Percentiles rank a stretch among this genome's conserved stretches.
phyloP scores from a whole-genome alignment of 2,329 filamentous ascomycete genomes.

The Trichoderma polysporum region DNA sequence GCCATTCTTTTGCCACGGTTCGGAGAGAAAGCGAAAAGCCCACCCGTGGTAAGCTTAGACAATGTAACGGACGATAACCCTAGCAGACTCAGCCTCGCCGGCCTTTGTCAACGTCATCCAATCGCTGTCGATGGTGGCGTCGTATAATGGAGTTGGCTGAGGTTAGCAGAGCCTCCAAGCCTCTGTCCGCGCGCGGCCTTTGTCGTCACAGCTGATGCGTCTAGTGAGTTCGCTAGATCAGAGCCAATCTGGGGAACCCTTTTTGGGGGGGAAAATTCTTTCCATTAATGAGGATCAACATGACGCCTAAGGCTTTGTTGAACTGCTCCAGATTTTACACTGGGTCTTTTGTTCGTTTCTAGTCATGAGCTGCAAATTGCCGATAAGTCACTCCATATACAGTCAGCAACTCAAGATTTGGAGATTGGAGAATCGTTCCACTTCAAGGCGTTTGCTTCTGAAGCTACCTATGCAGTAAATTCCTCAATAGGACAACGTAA shows the following conservation, averaged over 20 bases:
- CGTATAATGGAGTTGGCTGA: neutral
- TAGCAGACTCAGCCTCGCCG: conserved; percentile 8
- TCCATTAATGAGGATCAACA: neutral
- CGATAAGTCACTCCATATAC: no score
- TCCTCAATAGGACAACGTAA: neutral
- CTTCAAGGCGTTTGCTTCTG: no score
- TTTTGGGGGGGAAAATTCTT: neutral
- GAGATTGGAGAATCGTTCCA: neutral
- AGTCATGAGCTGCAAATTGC: neutral
- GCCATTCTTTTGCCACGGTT: neutral
- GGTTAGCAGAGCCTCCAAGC: conserved; percentile 6
- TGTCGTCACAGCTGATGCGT: conserved; percentile 18
- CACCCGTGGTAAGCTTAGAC: neutral
- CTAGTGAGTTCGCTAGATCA: neutral
- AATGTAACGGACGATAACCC: neutral
- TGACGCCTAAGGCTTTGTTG: neutral
- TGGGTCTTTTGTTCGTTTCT: neutral
- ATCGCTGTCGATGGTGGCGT: neutral
- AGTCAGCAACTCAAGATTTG: no score
- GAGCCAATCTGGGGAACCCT: neutral
- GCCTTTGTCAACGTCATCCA: neutral
- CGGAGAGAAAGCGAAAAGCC: neutral
- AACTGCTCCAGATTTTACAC: neutral
- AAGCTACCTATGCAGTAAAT: neutral
- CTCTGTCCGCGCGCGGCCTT: conserved; percentile 9